Evolutionary conservation across 1,284 basidiomycete species (phyloP), one percentile per base, ranked within the genome.

Genomic region (Phlebopus sp.): DNA sequence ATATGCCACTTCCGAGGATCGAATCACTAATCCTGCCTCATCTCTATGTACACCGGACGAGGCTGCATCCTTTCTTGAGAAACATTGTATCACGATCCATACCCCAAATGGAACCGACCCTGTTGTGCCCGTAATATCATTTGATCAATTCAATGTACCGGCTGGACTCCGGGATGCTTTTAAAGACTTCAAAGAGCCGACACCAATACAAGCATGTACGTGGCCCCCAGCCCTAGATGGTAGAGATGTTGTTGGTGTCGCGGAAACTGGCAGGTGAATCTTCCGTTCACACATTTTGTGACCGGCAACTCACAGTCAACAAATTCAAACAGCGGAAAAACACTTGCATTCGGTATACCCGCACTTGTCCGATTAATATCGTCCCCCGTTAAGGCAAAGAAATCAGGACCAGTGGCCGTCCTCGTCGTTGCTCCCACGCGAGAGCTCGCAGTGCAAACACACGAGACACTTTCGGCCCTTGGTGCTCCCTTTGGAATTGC

Each of bases 261-360:
- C 97, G 13, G 95, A 99, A 75, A 99, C 96, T 2, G 97, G 95
- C 58, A 92, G 82, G 84, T 84, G 55, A 43, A 67, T 52, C 49
- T 14, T 37, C 15, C 30, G 18, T 21, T 34, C 1, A 41, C 37
- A 4, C 19, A 39, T 17, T 32, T n/a, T 18, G 37, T 45, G 31
- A 21, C 14, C 25, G 4, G 32, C 36, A 42, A 44, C 52, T 25
- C 52, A 50, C 30, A 18, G 46, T 42, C 17, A 23, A 18, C 37
- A 36, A 38, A 5, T 19, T n/a, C 14, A n/a, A 49, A 59, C 64
- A 90, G 88, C 56, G 97, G 96, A 8, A 99, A 99, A 74, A 99
- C 96, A 0, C 79, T 98, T 14, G 92, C 94, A 1, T 99, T 99
- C 63, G 96, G 94, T 41, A 83, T 99, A 30, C 96, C 96, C 8